Evolutionary conservation across 257 asterid species (phyloP), one percentile per base, ranked within the genome.

Genomic region (Vinca minor): DNA sequence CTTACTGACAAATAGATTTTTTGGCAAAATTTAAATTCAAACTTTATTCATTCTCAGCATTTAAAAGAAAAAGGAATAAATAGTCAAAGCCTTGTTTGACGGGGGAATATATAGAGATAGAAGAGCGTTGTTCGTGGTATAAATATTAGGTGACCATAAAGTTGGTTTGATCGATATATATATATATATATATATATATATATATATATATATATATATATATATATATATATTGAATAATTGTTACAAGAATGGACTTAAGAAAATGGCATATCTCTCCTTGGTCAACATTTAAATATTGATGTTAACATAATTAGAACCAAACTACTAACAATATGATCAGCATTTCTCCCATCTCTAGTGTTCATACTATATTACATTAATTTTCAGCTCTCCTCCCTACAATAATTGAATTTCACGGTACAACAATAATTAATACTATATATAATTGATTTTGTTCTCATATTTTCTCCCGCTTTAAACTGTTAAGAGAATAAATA

Each of bases 131-230:
- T 28, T 23, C 29, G 55, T 32, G 26, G 60, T 35, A 38, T 48
- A 65, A 46, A 58, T 23, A 58, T 71, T 71, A 71, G 75, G 75
- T 71, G 62, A 65, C 67, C 70, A 58, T 54, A 67, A 82, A 72
- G 76, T 71, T 59, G 69, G 28, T 58, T 14, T 8, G 42, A 31
- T 56, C 12, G 6, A 29, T 29, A 5, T n/a, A n/a, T n/a, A n/a
- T n/a, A n/a, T n/a, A n/a, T n/a, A n/a, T n/a, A n/a, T n/a, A n/a
- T n/a, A n/a, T n/a, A n/a, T n/a, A n/a, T n/a, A n/a, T n/a, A n/a
- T n/a, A n/a, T n/a, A n/a, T n/a, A n/a, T n/a, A n/a, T n/a, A n/a
- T n/a, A n/a, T n/a, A n/a, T n/a, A n/a, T n/a, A n/a, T n/a, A n/a
- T n/a, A n/a, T n/a, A n/a, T n/a, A 34, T 34, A 34, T 20, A 66